phyloP scores from a whole-genome alignment of 306 rosid genomes.

The Chamaecrista fasciculata region DNA sequence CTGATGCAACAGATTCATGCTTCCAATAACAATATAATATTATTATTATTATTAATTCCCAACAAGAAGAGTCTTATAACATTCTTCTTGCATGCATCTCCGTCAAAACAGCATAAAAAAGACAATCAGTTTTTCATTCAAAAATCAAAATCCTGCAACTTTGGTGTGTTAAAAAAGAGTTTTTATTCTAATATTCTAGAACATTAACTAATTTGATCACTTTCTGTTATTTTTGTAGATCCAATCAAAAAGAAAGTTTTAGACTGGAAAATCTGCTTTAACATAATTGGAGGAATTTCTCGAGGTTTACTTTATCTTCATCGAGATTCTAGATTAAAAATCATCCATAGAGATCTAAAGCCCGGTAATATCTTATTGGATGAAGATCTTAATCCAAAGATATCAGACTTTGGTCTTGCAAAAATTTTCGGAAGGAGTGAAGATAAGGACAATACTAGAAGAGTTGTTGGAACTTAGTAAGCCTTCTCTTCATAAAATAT shows the following conservation, averaged over 20 bases:
- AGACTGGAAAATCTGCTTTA: constrained; percentile 16
- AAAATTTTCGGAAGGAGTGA: neutral
- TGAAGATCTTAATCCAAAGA: neutral
- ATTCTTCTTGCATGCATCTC: no score
- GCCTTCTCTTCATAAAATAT: neutral
- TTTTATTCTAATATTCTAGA: no score
- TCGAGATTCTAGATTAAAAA: constrained; percentile 32
- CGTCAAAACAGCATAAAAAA: no score
- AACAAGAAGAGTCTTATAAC: neutral
- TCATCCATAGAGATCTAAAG: constrained; percentile 32
- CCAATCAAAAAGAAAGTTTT: neutral
- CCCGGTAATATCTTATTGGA: neutral
- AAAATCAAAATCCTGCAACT: no score
- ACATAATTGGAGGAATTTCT: constrained; percentile 25
- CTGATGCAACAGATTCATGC: no score
- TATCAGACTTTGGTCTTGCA: neutral
- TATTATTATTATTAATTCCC: no score
- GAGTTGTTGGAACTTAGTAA: neutral
- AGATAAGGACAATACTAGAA: neutral
- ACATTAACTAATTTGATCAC: no score
- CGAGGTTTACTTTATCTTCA: constrained; percentile 28
- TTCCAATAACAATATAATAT: no score
- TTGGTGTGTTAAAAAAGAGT: no score
- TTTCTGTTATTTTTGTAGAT: neutral
- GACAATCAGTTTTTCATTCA: no score